phyloP scores from a whole-genome alignment of 192 early-diverging fungal genomes.

The Entomortierella parvispora region DNA sequence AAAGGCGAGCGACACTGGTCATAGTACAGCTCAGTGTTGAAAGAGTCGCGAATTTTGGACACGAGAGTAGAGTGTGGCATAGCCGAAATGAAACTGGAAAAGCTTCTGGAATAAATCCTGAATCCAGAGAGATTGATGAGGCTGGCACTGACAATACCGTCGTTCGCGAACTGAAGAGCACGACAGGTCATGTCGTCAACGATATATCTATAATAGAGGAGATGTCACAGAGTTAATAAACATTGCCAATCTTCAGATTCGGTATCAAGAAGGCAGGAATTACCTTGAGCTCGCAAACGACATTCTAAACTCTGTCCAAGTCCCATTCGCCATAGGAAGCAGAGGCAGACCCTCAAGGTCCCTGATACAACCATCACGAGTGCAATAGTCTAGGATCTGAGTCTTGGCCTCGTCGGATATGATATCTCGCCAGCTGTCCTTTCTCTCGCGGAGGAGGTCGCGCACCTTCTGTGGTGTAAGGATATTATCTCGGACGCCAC shows the following conservation, averaged over 20 bases:
- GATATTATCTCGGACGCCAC: conserved; percentile 6
- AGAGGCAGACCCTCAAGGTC: conserved; percentile 32
- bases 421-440: neutral
- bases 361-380: conserved; percentile 3
- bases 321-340: conserved; percentile 10
- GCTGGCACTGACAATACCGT: too few relatives aligned
- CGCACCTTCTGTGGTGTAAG: conserved; percentile 17
- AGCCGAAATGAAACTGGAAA: too few relatives aligned
- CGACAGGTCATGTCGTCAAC: too few relatives aligned
- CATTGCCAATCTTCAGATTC: too few relatives aligned
- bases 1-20: neutral
- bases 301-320: conserved; percentile 20
- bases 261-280: too few relatives aligned
- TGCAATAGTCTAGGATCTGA: conserved; percentile 21
- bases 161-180: too few relatives aligned
- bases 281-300: neutral
- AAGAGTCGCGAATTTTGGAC: neutral
- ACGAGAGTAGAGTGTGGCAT: too few relatives aligned
- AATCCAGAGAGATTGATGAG: too few relatives aligned
- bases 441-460: conserved; percentile 5
- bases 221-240: neutral
- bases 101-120: too few relatives aligned
- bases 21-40: neutral
- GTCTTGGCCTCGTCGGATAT: neutral
- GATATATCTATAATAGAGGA: too few relatives aligned